Evolutionary conservation across 495 filamentous ascomycete species (phyloP), one percentile per base, ranked within the genome.

Genomic region (Aspergillus baeticus): DNA sequence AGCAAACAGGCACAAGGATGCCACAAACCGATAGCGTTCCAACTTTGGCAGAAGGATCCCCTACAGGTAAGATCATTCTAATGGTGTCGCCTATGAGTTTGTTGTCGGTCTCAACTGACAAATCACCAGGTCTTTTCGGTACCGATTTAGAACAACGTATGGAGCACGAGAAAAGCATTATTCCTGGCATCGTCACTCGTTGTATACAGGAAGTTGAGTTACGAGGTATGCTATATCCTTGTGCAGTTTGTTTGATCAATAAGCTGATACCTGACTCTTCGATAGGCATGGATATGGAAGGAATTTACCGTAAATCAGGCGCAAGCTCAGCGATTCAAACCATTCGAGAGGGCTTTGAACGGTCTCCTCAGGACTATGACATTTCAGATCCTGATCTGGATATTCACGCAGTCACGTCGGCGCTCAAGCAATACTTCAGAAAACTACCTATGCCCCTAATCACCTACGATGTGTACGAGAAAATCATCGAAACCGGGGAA

Each of bases 201-300:
- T 99, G 95, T 73, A 96, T 99, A 63, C 90, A 96, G 66, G 94
- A 99, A 74, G 95, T 99, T 51, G 94, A 98, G 71, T 71, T 94
- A 20, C 87, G 95, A 71, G 84, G 83, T 84, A 68, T 51, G 77
- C 63, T 35, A 7, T 4, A 13, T 31, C 38, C 36, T 26, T 11
- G 14, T 35, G 26, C 23, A 38, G 18, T 14, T 0, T 18, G 21
- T 10, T 17, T 20, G 14, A 10, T 51, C 36, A 11, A 44, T 20
- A 10, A 23, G 34, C 55, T 41, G 44, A 54, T 43, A 26, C 52
- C 56, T 45, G 58, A 14, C 36, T 35, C 20, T 18, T 37, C 31
- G 54, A n/a, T 52, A 85, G 94, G 94, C 39, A 97, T 99, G 92
- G 92, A 98, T 65, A 82, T 95, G 67, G 93, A 98, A 73, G 95